A percentile compares a stretch with the other conserved stretches of the same genome.
Conservation (phyloP, 1,284 basidiomycete species). For the Pascua guehoae region DNA sequence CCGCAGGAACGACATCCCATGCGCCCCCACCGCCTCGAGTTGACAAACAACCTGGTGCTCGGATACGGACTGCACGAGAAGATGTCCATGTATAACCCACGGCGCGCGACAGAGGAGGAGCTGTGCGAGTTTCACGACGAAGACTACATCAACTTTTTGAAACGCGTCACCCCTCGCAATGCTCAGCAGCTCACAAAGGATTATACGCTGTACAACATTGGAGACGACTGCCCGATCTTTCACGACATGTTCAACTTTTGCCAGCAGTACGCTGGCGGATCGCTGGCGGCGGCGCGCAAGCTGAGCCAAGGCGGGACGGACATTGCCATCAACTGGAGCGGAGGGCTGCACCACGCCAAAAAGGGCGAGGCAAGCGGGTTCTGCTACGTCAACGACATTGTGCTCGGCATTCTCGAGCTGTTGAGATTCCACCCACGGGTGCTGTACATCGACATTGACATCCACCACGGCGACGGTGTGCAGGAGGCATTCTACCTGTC, state of each 20-base stretch:
- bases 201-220: constrained; percentile 79
- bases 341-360: constrained; percentile 92
- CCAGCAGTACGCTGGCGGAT: constrained; percentile 84
- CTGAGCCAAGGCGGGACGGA: constrained; percentile 82
- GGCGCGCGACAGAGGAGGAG: constrained; percentile 83
- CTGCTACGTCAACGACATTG: constrained; percentile 95
- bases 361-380: constrained; percentile 94
- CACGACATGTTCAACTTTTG: constrained; percentile 89
- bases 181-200: constrained; percentile 59
- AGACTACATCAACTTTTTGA: constrained; percentile 93
- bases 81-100: constrained; percentile 89
- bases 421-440: constrained; percentile 84
- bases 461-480: constrained; percentile 94
- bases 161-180: constrained; percentile 53
- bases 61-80: constrained; percentile 95
- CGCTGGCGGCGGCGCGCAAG: constrained; percentile 83
- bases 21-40: constrained; percentile 91
- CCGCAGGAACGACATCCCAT: constrained; percentile 90
- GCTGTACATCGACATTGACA: constrained; percentile 94
- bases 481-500: constrained; percentile 97
- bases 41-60: constrained; percentile 93
- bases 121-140: constrained; percentile 84
- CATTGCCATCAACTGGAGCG: constrained; percentile 97
- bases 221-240: constrained; percentile 93
- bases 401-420: constrained; percentile 86